Conservation (phyloP, 345 rosid species). For the Turnera subulata region DNA sequence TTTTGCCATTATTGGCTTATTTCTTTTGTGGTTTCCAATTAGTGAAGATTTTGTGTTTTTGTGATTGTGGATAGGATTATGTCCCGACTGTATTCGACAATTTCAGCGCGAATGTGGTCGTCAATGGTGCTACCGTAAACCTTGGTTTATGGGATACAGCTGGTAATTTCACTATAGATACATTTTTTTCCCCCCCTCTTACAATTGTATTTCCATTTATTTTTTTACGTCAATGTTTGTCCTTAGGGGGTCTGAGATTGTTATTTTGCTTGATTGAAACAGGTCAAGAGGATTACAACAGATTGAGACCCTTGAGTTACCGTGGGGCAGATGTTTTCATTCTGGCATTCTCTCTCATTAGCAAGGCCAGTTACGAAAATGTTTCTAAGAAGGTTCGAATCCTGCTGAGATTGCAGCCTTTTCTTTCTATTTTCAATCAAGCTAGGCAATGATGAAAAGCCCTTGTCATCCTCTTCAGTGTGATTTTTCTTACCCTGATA, state of each 20-base stretch:
- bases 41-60: not conserved
- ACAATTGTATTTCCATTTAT: not conserved
- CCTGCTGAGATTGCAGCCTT: not conserved
- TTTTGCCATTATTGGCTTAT: not conserved
- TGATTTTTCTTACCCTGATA: no score
- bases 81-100: slow-evolving; percentile 35
- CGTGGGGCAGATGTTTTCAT: slow-evolving; percentile 37
- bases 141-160: slow-evolving; percentile 35
- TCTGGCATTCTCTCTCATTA: slow-evolving; percentile 32
- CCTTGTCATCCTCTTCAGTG: not conserved
- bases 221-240: not conserved
- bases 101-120: slow-evolving; percentile 36
- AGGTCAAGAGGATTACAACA: slow-evolving; percentile 35
- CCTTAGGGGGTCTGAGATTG: slow-evolving; percentile 2
- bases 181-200: no score
- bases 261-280: slow-evolving; percentile 2
- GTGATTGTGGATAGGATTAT: slow-evolving; percentile 20
- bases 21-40: not conserved
- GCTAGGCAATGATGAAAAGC: not conserved
- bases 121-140: slow-evolving; percentile 27
- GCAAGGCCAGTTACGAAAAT: slow-evolving; percentile 36
- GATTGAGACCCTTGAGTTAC: slow-evolving; percentile 33
- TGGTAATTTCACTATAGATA: slow-evolving; percentile 10
- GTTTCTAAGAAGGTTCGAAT: slow-evolving; percentile 26
- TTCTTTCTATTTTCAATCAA: not conserved